Conservation (phyloP, 345 rosid genomes). For the Sapria himalayana region DNA sequence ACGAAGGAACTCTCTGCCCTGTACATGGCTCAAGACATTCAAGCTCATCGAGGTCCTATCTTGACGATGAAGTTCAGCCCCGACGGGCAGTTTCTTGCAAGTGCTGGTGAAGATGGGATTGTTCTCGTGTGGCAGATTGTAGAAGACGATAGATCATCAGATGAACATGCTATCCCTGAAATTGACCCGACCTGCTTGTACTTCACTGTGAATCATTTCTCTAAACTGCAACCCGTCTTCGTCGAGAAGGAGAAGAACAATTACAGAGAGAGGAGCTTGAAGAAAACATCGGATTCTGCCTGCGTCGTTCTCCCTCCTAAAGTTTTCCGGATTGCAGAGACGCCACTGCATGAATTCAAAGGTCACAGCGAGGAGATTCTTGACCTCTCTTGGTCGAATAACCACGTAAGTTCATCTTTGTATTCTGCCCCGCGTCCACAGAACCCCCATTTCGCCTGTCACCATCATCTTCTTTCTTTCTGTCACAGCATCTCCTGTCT, state of each 20-base stretch:
- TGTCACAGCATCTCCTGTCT: constrained; percentile 57
- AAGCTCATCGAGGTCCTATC: constrained; percentile 54
- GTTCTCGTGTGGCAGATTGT: constrained; percentile 50
- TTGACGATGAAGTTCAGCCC: constrained; percentile 66
- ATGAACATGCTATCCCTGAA: constrained; percentile 41
- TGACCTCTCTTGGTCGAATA: constrained; percentile 63
- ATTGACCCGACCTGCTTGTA: constrained; percentile 57
- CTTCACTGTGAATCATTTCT: constrained; percentile 48
- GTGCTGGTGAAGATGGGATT: constrained; percentile 52
- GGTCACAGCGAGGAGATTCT: constrained; percentile 50
- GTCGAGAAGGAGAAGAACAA: constrained; percentile 28
- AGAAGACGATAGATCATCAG: constrained; percentile 40
- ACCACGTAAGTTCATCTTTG: constrained; percentile 33
- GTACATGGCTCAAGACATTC: constrained; percentile 47
- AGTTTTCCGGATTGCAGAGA: constrained; percentile 53
- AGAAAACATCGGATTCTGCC: constrained; percentile 54
- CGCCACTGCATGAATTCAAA: constrained; percentile 42
- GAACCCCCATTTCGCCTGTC: too few species aligned
- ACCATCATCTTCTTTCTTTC: constrained; percentile 8
- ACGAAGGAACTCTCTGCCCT: constrained; percentile 58
- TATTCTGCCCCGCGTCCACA: too few species aligned
- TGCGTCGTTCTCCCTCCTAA: constrained; percentile 70
- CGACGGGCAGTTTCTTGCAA: constrained; percentile 62
- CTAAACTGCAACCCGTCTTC: constrained; percentile 45
- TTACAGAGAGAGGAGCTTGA: constrained; percentile 30